A percentile compares a stretch with the other conserved stretches of the same genome.
These are phyloP conservation scores for Exophiala oligosperma DNA, from an alignment of 2,329 filamentous ascomycete genomes.

Conservation along the genomic window DNA sequence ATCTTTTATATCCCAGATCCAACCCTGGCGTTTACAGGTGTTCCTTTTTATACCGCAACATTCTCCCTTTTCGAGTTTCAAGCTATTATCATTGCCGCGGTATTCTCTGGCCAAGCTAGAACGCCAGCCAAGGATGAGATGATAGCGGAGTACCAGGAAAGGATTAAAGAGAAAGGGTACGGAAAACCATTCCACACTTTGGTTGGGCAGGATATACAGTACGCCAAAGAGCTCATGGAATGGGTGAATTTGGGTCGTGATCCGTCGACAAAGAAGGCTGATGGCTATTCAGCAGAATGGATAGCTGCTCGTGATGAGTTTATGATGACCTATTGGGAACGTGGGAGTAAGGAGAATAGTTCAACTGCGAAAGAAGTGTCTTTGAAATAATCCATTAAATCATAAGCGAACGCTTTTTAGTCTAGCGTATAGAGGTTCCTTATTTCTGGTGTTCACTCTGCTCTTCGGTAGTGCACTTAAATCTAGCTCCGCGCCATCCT, in stretches of 20 bases:
- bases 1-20: constrained; percentile 71
- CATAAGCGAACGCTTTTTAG: too few relatives aligned
- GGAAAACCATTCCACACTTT: constrained; percentile 40
- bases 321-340: neutral
- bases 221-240: constrained; percentile 34
- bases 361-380: neutral
- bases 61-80: constrained; percentile 72
- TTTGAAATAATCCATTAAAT: too few relatives aligned
- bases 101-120: constrained; percentile 52
- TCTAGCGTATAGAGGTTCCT: too few relatives aligned
- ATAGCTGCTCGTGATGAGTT: neutral
- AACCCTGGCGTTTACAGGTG: constrained; percentile 63
- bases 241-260: constrained; percentile 35
- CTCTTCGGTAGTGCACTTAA: too few relatives aligned
- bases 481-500: too few relatives aligned
- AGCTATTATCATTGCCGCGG: constrained; percentile 59
- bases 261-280: constrained; percentile 1
- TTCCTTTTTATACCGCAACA: constrained; percentile 65
- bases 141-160: constrained; percentile 33
- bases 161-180: constrained; percentile 30
- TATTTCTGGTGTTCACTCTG: too few relatives aligned
- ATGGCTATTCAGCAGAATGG: constrained; percentile 9
- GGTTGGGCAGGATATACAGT: constrained; percentile 34
- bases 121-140: constrained; percentile 49
- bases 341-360: neutral